Percentiles rank a stretch among this genome's conserved stretches.
phyloP scores from a whole-genome alignment of 768 basidiomycete species.

The Termitomyces sp. region DNA sequence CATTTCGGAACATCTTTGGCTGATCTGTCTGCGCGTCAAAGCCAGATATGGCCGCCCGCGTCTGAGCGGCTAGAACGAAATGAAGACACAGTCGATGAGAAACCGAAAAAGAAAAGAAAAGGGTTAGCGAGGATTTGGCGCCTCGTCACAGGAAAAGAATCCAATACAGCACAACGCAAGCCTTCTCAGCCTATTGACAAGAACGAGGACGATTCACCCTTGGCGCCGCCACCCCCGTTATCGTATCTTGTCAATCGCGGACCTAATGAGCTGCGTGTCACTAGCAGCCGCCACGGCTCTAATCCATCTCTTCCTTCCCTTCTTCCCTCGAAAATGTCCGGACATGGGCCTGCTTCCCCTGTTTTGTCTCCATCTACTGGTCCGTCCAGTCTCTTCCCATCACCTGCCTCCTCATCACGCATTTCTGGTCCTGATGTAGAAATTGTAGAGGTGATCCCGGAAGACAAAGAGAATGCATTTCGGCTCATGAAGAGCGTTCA shows the following conservation, averaged over 20 bases:
- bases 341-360: constrained; percentile 37
- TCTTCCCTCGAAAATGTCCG: constrained; percentile 42
- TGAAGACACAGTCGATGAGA: constrained; percentile 36
- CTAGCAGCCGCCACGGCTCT: constrained; percentile 53
- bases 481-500: constrained; percentile 46
- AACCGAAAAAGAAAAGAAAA: constrained; percentile 72
- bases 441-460: constrained; percentile 32
- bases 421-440: constrained; percentile 56
- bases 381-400: constrained; percentile 69
- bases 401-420: constrained; percentile 71
- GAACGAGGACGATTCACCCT: constrained; percentile 64
- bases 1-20: constrained; percentile 20
- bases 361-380: constrained; percentile 76
- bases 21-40: constrained; percentile 39
- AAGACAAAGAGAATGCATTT: constrained; percentile 35
- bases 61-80: constrained; percentile 16
- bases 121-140: constrained; percentile 80
- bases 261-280: constrained; percentile 35
- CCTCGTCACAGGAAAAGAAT: constrained; percentile 54
- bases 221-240: constrained; percentile 87
- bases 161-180: constrained; percentile 23
- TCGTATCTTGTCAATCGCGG: constrained; percentile 77
- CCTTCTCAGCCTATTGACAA: constrained; percentile 35
- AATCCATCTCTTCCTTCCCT: constrained; percentile 64
- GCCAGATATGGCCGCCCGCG: constrained; percentile 41